phyloP scores from a whole-genome alignment of 75 land plant species.

The Selaginella moellendorffii region DNA sequence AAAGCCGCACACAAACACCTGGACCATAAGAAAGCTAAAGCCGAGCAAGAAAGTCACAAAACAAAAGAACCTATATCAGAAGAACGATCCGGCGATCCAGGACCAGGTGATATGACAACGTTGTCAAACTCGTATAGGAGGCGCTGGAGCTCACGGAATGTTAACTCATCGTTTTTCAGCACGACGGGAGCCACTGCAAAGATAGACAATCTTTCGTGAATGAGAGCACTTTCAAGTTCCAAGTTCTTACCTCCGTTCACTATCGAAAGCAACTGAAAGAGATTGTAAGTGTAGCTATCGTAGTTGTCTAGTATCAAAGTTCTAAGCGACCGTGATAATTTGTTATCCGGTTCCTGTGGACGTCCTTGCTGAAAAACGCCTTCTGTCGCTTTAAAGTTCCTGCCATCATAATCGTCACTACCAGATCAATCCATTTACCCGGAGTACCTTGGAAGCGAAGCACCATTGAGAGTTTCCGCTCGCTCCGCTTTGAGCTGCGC shows the following conservation, averaged over 20 bases:
- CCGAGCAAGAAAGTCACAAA: not conserved
- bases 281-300: slow-evolving; percentile 96
- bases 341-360: not conserved
- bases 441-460: not conserved
- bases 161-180: slow-evolving; percentile 76
- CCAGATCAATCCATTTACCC: no score
- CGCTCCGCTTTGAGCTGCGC: no score
- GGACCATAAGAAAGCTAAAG: not conserved
- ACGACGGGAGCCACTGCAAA: slow-evolving; percentile 76
- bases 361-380: not conserved
- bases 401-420: no score
- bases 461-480: no score
- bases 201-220: no score
- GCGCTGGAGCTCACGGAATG: slow-evolving; percentile 42
- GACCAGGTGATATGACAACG: slow-evolving; percentile 98
- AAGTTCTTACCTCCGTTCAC: slow-evolving; percentile 80
- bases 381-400: not conserved
- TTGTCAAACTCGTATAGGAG: slow-evolving; percentile 78
- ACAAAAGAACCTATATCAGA: slow-evolving; percentile 57
- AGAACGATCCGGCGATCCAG: slow-evolving; percentile 82
- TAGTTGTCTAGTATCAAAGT: slow-evolving; percentile 93
- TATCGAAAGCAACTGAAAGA: slow-evolving; percentile 70
- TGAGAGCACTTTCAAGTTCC: no score
- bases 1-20: slow-evolving; percentile 67
- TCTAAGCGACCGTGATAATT: slow-evolving; percentile 28